Percentiles rank a stretch among this genome's conserved stretches.
phyloP scores from a whole-genome alignment of 163 green algal genomes.

The Coccomyxa subellipsoidea region DNA sequence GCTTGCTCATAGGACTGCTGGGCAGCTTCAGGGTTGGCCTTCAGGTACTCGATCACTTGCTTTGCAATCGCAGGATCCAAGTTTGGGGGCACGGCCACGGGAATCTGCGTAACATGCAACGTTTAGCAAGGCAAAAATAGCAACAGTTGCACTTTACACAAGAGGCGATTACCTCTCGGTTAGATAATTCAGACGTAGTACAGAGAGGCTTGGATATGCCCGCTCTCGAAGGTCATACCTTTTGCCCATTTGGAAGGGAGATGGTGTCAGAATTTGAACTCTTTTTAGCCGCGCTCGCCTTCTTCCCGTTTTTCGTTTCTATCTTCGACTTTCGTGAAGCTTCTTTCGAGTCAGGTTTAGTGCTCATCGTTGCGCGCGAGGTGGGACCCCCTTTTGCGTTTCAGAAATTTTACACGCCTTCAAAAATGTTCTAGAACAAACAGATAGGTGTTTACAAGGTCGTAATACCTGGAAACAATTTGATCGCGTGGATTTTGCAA shows the following conservation, averaged over 20 bases:
- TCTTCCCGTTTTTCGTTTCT: background rate
- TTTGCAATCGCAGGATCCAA: constrained; percentile 36
- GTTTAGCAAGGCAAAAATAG: background rate
- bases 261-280: background rate
- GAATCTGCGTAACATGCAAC: constrained; percentile 28
- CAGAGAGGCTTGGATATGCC: background rate
- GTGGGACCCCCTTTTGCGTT: background rate
- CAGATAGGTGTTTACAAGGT: no score
- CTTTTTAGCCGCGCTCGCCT: background rate
- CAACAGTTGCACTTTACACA: no score
- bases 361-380: background rate
- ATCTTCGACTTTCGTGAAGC: background rate
- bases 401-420: no score
- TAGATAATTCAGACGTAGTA: no score
- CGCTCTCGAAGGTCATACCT: background rate
- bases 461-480: background rate
- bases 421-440: no score
- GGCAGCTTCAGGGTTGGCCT: constrained; percentile 49
- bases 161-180: no score
- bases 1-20: constrained; percentile 39
- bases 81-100: constrained; percentile 43
- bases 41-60: constrained; percentile 51
- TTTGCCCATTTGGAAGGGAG: constrained; percentile 8
- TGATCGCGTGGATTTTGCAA: no score
- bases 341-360: background rate